A percentile compares a stretch with the other conserved stretches of the same genome.
Evolutionary conservation across 2,329 filamentous ascomycete genomes (phyloP).

Genomic region (Aureobasidium lini): DNA sequence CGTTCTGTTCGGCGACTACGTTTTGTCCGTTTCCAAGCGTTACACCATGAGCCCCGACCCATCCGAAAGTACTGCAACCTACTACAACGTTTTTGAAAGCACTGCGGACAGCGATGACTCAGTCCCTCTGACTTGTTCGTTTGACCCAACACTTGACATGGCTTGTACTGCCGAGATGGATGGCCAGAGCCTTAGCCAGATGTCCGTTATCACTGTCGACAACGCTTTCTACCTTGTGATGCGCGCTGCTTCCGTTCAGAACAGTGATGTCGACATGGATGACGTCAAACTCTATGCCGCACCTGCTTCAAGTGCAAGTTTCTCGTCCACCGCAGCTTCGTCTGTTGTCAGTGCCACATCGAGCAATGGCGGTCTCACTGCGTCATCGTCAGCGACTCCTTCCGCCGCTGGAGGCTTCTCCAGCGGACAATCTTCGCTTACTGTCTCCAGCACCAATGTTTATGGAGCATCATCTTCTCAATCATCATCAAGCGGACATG

Average conservation of each 20-base stretch:
- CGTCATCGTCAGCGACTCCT: background rate
- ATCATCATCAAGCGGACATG: too few species aligned
- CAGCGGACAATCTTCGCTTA: background rate
- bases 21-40: background rate
- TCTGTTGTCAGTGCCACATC: background rate
- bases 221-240: background rate
- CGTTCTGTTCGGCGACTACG: background rate
- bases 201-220: background rate
- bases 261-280: background rate
- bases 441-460: background rate
- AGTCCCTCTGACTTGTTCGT: background rate
- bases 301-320: background rate
- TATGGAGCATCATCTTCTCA: too few species aligned
- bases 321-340: background rate
- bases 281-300: background rate
- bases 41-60: background rate
- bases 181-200: background rate
- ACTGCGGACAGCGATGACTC: background rate
- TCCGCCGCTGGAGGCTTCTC: background rate
- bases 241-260: conserved; percentile 1
- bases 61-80: background rate
- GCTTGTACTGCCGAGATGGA: background rate
- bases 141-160: background rate
- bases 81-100: conserved; percentile 7
- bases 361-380: background rate